Base-by-base conservation (phyloP, 2,329 filamentous ascomycete genomes). In the Ascochyta koolunga region DNA sequence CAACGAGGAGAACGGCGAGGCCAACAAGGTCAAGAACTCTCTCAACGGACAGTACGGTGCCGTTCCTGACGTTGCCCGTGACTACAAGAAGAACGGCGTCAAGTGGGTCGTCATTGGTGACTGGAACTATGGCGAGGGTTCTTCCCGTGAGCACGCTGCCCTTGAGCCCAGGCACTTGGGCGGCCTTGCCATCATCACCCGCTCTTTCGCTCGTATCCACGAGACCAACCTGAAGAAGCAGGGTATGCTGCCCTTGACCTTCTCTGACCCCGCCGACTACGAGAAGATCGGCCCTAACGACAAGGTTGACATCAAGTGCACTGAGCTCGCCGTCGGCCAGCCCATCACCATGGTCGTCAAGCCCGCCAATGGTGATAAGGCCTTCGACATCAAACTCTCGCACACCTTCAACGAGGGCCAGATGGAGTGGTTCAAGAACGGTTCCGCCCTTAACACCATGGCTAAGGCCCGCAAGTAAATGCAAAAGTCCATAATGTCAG, bases 141-240 rank as follows among this genome's bases (percentile, higher is more conserved):
- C 87, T 76, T 98, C 95, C 61, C 92, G 95, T 85, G 95, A 99
- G 84, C 95, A 99, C 78, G 95, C 95, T 68, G 95, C 95, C 78
- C 87, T 99, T 59, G 93, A 99, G 84, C 95, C 95, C 75, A 89
- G 95, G 77, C 93, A 98, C 83, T 88, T 99, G 64, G 95, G 95
- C 74, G 95, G 93, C 78, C 86, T 97, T 72, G 95, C 93, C 73
- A 96, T 99, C 83, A 96, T 99, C 77, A 93, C 89, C 74, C 89
- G 91, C 75, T 91, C 86, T 63, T 99, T 99, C 76, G 95, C 95
- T 73, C 95, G 95, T 89, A 99, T 99, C 75, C 95, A 99, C 86
- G 95, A 99, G 86, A 99, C 95, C 83, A 99, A 99, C 87, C 82
- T 99, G 83, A 99, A 99, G 91, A 99, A 99, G 89, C 95, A 99